Conservation (phyloP, 345 rosid genomes). For the Linum tenue region DNA sequence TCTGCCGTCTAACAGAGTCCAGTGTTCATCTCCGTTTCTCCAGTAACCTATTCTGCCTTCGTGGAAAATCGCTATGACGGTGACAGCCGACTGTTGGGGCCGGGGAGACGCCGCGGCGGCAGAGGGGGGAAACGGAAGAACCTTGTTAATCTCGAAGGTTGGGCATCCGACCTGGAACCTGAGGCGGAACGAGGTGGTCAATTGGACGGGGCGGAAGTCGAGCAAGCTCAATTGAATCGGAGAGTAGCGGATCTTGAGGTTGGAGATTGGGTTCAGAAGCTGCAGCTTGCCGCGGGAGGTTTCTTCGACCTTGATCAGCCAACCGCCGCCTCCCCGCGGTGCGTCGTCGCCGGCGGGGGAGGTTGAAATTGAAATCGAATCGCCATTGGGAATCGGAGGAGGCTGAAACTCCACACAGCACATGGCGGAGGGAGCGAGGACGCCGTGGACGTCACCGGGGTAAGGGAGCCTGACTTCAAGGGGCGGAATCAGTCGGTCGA, state of each 20-base stretch:
- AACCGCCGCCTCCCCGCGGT: neutral
- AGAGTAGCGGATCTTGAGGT: neutral
- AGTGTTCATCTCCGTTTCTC: slow-evolving; percentile 10
- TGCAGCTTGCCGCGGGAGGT: slow-evolving; percentile 9
- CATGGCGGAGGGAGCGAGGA: too few relatives aligned
- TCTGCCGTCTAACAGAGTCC: slow-evolving; percentile 11
- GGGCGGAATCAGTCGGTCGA: too few relatives aligned
- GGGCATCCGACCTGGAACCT: too few relatives aligned
- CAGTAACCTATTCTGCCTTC: slow-evolving; percentile 17
- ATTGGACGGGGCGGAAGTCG: slow-evolving; percentile 2
- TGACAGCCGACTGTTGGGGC: neutral
- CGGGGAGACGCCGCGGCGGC: neutral
- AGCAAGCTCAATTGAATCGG: slow-evolving; percentile 7
- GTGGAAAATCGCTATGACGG: slow-evolving; percentile 5
- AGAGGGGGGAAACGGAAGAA: slow-evolving; percentile 2
- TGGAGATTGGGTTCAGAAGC: slow-evolving; percentile 15
- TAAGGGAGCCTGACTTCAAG: too few relatives aligned
- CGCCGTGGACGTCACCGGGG: too few relatives aligned
- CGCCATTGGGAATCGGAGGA: too few relatives aligned
- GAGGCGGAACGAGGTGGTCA: neutral
- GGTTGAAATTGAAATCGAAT: neutral
- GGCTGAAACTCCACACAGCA: too few relatives aligned
- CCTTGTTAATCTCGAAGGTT: slow-evolving; percentile 11
- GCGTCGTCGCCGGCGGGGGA: neutral
- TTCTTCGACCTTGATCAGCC: slow-evolving; percentile 15